Evolutionary conservation across 495 filamentous ascomycete genomes (phyloP), one percentile per base, ranked within the genome.

Genomic region (Aspergillus homomorphus): DNA sequence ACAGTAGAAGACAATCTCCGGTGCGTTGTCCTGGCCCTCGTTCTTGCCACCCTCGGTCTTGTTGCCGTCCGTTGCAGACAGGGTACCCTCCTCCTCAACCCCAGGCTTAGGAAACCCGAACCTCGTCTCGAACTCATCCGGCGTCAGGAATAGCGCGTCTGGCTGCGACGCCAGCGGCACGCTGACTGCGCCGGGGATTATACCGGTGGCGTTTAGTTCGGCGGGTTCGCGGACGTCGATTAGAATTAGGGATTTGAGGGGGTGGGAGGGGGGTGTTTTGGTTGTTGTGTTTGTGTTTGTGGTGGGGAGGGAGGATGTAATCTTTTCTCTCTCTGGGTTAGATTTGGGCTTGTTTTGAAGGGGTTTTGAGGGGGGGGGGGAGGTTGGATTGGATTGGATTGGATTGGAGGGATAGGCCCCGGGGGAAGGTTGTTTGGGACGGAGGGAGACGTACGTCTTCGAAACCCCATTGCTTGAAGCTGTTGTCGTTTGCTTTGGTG

Each of bases 141-240:
- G 74, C 0, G 75, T 71, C 5, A 97, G 82, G 67, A 88, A 86
- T 53, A 92, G 82, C 15, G 87, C 87, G 65, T 96, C 91, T 0
- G 92, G 88, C 49, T 85, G 78, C 0, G 86, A 87, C 0, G 78
- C 81, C 44, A 98, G 76, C 30, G 94, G 93, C 56, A 98, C 83
- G 77, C 87, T 89, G 52, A 90, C 69, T 0, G 91, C 88, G 21
- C 80, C 78, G 1, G 94, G 93, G 71, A 98, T 96, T 21, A 80
- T 80, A 38, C 92, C 92, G 0, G 84, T 85, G 4, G 72, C 60
- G 30, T 59, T 52, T 33, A 91, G 83, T 73, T 98, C 94, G 62
- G 74, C 62, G 45, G 92, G 91, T 74, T 97, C 93, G 71, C 94
- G 93, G 62, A 90, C 84, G 77, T 98, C 92, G 62, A 81, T 67